These are phyloP conservation scores for Fusarium equiseti DNA, from an alignment of 2,329 filamentous ascomycete species.

Conservation along the genomic window DNA sequence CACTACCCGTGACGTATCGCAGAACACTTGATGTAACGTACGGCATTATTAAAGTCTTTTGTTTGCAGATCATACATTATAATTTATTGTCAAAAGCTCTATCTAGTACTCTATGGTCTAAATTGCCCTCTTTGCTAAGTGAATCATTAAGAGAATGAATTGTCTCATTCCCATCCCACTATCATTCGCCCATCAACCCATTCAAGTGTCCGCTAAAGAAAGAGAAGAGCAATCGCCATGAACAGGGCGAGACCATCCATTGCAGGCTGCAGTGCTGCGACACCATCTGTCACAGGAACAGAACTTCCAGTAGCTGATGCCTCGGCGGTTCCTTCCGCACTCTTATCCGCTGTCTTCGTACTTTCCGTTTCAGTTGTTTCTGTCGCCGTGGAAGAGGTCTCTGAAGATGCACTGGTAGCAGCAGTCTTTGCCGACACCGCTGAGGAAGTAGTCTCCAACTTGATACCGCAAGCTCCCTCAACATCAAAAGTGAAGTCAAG, in stretches of 20 bases:
- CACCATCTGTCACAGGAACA: background rate
- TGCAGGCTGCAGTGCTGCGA: background rate
- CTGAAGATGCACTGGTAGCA: background rate
- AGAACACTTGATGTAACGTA: background rate
- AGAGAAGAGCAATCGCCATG: background rate
- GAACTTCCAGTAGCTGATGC: background rate
- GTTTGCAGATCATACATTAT: background rate
- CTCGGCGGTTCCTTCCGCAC: background rate
- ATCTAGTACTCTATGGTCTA: background rate
- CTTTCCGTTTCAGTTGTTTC: background rate
- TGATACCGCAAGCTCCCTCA: background rate
- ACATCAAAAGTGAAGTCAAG: slow-evolving; percentile 13
- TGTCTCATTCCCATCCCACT: background rate
- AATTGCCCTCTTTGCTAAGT: background rate
- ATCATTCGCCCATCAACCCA: background rate
- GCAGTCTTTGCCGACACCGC: accelerated
- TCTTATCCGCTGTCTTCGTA: background rate
- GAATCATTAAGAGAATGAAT: background rate
- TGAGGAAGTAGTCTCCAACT: background rate
- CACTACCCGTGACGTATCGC: background rate
- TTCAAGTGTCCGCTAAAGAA: background rate
- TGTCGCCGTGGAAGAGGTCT: background rate
- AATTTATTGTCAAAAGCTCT: background rate
- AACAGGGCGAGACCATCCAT: background rate
- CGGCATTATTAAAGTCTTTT: background rate